Conservation (phyloP, 2,329 filamentous ascomycete species). For the Alternaria novae-zelandiae region DNA sequence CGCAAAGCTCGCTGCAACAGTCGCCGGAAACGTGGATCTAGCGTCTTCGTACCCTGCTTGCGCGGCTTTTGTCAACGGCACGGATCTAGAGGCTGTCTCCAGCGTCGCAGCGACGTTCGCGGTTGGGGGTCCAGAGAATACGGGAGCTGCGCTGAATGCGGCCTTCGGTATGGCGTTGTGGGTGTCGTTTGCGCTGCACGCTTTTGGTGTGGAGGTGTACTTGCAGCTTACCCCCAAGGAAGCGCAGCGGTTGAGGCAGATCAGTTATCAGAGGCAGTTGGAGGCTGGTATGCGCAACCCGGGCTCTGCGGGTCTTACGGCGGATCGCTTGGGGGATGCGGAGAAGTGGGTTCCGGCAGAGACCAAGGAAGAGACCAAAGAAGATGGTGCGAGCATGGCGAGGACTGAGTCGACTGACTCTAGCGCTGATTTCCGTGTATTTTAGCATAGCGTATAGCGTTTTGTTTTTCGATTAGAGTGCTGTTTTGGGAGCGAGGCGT, state of each 20-base stretch:
- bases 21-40: conserved; percentile 8
- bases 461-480: background rate
- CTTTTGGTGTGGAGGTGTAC: conserved; percentile 49
- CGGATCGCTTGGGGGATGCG: conserved; percentile 38
- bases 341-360: conserved; percentile 25
- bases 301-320: conserved; percentile 33
- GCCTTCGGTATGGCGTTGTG: conserved; percentile 62
- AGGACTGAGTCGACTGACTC: background rate
- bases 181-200: conserved; percentile 61
- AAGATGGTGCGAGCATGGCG: conserved; percentile 4
- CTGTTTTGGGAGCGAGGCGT: background rate
- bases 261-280: conserved; percentile 64
- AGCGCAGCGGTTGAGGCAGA: conserved; percentile 59
- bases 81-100: conserved; percentile 24
- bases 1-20: conserved; percentile 55
- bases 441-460: background rate
- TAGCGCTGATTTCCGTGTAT: background rate
- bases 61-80: conserved; percentile 47
- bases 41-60: conserved; percentile 55
- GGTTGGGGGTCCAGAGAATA: conserved; percentile 31
- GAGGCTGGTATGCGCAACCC: conserved; percentile 61
- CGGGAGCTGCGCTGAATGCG: conserved; percentile 55
- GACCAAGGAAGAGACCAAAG: conserved; percentile 1
- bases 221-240: conserved; percentile 59
- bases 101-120: conserved; percentile 36